phyloP scores from a whole-genome alignment of 139 green algal genomes.

The Yamagishiella unicocca region DNA sequence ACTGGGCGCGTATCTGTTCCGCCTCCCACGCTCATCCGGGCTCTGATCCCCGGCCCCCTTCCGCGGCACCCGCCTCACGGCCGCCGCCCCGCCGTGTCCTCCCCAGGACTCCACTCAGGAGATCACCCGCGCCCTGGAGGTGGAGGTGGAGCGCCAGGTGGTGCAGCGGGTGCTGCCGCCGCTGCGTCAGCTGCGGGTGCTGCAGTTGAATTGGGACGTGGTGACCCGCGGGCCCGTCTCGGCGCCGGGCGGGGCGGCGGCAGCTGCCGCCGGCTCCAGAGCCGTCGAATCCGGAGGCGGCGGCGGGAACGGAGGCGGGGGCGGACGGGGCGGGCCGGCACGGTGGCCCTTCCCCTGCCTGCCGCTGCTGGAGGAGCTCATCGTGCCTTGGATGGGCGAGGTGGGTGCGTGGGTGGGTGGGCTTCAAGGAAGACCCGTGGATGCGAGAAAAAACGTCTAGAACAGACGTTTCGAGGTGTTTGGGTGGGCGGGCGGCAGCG shows the following conservation, averaged over 20 bases:
- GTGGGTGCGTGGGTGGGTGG: not conserved
- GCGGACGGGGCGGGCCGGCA: not conserved
- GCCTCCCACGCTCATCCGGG: too few relatives aligned
- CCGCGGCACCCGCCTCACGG: too few relatives aligned
- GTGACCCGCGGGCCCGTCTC: conserved; percentile 7
- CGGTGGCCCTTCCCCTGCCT: conserved; percentile 2
- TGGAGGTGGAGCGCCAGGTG: conserved; percentile 28
- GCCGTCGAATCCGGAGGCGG: not conserved
- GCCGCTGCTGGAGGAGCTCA: conserved; percentile 24
- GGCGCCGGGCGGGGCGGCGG: not conserved
- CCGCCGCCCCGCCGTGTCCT: too few relatives aligned
- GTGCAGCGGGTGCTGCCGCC: conserved; percentile 34
- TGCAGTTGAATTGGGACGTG: conserved; percentile 36
- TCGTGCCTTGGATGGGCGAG: conserved; percentile 18
- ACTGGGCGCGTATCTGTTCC: too few relatives aligned
- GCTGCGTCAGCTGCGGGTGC: not conserved
- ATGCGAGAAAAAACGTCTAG: not conserved
- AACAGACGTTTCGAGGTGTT: not conserved
- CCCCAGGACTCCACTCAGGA: too few relatives aligned
- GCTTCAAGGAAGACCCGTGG: not conserved
- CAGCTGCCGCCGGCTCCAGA: too few relatives aligned
- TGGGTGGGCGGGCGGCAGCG: not conserved
- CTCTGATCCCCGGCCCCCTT: too few relatives aligned
- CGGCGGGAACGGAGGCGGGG: not conserved
- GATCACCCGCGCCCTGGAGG: not conserved